Conservation (phyloP, 2,329 filamentous ascomycete genomes). For the Botrytis cinerea region DNA sequence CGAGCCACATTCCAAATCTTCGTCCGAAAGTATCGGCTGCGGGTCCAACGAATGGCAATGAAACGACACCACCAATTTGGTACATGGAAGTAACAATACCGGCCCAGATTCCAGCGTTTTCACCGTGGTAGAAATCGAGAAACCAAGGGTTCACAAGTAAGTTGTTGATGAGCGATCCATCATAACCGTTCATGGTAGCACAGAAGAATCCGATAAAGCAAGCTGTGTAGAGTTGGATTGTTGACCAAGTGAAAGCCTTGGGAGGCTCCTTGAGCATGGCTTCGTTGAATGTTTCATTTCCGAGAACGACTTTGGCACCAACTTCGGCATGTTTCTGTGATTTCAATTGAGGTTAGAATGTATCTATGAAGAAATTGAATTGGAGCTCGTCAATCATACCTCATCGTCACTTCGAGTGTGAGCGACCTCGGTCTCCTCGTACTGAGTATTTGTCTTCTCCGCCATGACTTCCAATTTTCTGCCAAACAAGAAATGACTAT, state of each 20-base stretch:
- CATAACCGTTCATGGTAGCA: conserved; percentile 55
- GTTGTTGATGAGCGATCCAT: conserved; percentile 54
- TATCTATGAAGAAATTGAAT: not conserved
- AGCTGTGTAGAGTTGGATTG: conserved; percentile 48
- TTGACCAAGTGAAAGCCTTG: conserved; percentile 45
- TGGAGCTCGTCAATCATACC: conserved; percentile 10
- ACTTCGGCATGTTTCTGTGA: conserved; percentile 39
- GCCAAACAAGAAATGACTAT: not conserved
- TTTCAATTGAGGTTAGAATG: conserved; percentile 6
- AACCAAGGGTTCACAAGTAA: conserved; percentile 48
- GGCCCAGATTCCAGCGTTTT: conserved; percentile 50
- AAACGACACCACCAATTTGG: conserved; percentile 52
- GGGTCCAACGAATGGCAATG: conserved; percentile 51
- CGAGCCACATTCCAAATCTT: conserved; percentile 50
- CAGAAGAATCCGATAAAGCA: conserved; percentile 53
- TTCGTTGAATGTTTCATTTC: conserved; percentile 56
- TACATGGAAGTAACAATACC: conserved; percentile 55
- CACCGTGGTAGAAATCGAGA: conserved; percentile 45
- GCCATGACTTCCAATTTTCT: conserved; percentile 13
- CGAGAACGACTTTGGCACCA: conserved; percentile 49
- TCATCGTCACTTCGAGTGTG: conserved; percentile 24
- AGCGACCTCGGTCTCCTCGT: not conserved
- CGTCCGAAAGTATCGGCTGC: conserved; percentile 51
- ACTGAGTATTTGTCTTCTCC: conserved; percentile 5
- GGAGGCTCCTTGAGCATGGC: conserved; percentile 56